Conservation (phyloP, 768 basidiomycete genomes). For the Tremella fuciformis region DNA sequence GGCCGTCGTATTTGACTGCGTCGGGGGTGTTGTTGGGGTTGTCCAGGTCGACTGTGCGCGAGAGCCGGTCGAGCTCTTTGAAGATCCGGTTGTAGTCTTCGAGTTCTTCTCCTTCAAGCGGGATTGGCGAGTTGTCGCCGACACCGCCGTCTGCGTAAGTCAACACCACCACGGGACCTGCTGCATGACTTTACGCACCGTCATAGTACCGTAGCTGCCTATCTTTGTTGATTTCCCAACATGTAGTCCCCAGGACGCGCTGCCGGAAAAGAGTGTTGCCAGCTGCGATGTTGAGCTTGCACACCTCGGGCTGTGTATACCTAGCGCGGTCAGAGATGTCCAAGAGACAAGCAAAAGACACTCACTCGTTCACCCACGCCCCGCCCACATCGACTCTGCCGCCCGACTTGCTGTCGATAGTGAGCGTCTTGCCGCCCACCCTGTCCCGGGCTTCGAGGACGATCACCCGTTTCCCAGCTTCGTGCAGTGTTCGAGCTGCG, state of each 20-base stretch:
- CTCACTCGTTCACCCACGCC: conserved; percentile 4
- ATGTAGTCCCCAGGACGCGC: neutral
- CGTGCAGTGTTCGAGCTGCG: conserved; percentile 1
- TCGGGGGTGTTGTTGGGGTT: conserved; percentile 2
- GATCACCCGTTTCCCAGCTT: conserved; percentile 6
- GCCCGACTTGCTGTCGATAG: conserved; percentile 5
- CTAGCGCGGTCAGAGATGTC: neutral
- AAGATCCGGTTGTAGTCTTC: conserved; percentile 6
- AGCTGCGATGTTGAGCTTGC: neutral
- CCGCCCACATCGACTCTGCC: neutral
- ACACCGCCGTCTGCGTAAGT: neutral
- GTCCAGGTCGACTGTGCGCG: neutral
- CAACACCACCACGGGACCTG: neutral
- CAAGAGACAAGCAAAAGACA: too few species aligned
- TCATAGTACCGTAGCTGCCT: neutral
- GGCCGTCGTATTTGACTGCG: neutral
- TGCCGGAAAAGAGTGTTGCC: neutral
- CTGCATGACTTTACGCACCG: neutral
- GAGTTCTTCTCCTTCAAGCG: neutral
- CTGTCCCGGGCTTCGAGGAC: conserved; percentile 6
- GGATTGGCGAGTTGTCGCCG: neutral
- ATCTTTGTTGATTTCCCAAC: neutral
- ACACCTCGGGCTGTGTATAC: conserved; percentile 1
- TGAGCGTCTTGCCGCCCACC: conserved; percentile 3
- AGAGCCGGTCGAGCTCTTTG: neutral